These are phyloP conservation scores for Amphicarpaea edgeworthii DNA, from an alignment of 306 rosid species.

Conservation along the genomic window DNA sequence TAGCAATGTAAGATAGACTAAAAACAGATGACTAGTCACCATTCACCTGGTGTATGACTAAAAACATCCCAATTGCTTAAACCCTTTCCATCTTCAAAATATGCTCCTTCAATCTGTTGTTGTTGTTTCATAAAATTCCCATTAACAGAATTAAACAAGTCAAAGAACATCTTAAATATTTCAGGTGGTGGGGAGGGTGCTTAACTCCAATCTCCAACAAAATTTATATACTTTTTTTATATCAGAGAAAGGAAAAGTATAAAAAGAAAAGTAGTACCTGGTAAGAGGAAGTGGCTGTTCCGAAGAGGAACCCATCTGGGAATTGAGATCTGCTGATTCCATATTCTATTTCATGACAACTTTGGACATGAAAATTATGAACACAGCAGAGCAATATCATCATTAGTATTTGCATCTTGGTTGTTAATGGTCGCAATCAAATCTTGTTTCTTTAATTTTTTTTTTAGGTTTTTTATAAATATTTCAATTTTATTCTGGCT, in stretches of 20 bases:
- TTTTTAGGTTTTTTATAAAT: too few relatives aligned
- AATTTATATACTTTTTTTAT: too few relatives aligned
- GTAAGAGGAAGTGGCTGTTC: constrained; percentile 70
- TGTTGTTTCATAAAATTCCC: not conserved
- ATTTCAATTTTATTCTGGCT: too few relatives aligned
- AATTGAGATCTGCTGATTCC: constrained; percentile 54
- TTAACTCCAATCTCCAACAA: too few relatives aligned
- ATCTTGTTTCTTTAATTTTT: too few relatives aligned
- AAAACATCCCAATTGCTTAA: constrained; percentile 67
- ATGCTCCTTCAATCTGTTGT: constrained; percentile 66
- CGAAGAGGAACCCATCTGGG: constrained; percentile 63
- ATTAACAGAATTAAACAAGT: too few relatives aligned
- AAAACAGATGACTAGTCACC: not conserved
- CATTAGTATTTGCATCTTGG: not conserved
- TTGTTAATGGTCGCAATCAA: too few relatives aligned
- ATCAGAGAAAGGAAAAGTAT: too few relatives aligned
- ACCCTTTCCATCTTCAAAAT: constrained; percentile 67
- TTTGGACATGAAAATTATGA: constrained; percentile 43
- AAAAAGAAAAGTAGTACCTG: constrained; percentile 49
- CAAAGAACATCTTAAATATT: not conserved
- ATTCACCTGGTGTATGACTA: constrained; percentile 58
- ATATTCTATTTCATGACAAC: constrained; percentile 48
- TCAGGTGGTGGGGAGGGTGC: too few relatives aligned
- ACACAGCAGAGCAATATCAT: constrained; percentile 16
- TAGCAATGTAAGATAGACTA: not conserved